Evolutionary conservation across 352 stramenopile species (phyloP), one percentile per base, ranked within the genome.

Genomic region (Phytophthora melonis): DNA sequence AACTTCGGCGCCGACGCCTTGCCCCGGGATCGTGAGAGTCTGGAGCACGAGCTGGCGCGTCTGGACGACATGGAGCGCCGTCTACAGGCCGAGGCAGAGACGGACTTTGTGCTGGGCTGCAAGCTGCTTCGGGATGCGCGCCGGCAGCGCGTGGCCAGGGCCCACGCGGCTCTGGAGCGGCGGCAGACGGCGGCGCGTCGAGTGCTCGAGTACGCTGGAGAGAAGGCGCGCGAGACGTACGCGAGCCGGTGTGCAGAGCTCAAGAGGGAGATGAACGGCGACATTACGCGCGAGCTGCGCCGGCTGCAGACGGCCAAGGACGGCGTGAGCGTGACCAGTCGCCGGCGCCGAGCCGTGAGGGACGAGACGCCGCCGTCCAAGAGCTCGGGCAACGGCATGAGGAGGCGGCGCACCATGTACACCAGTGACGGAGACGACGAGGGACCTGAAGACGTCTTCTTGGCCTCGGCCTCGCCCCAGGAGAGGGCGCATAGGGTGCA

Each of bases 291-390:
- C n/a, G 86, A 93, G 66, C 81, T 93, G 45, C 65, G 70, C 52
- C 74, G 84, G 9, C 74, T 93, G 4, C 70, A 84, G 65, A 87
- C 78, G 30, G 78, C 86, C 27, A 85, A 88, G 53, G 83, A 91
- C 36, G 86, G 82, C 19, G 86, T 93, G 27, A 89, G 83, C 14
- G 83, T 93, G 27, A 91, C 85, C 67, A 88, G 86, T 75, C 79
- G 86, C 23, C 81, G 86, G 8, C 82, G 86, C 5, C 71, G 77
- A 47, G 70, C 69, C 4, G 67, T 77, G 30, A 68, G 64, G 41
- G 75, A 78, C 50, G 68, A 76, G n/a, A 70, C 55, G 10, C 43
- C 68, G 13, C 63, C 68, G 11, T 60, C 53, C 55, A 80, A 62
- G 43, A 74, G 47, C 23, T 21, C 72, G 9, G 47, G 52, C 32